Base-by-base conservation (phyloP, 768 basidiomycete genomes). In the Auricularia sp. region DNA sequence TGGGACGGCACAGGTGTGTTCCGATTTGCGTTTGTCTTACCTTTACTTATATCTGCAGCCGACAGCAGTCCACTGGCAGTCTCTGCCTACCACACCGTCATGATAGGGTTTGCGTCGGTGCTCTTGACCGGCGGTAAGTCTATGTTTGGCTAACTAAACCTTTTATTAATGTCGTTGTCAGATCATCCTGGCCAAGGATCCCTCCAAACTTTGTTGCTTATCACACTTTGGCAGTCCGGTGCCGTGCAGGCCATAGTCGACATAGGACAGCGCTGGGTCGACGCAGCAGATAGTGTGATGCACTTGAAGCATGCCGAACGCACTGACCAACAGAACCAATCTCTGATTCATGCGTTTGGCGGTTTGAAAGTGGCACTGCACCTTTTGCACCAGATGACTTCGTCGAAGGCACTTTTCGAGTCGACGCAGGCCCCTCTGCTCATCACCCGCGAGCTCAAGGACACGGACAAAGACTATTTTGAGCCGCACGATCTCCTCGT, bases 401-500 rank as follows among this genome's bases (percentile, higher is more conserved):
- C 89, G 1, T 83, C 91, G 34, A 90, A 90, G 69, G 82, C 90
- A 13, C 78, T 96, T 33, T 82, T 94, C 64, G 94, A 98, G 65
- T 90, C 92, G 6, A 82, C 85, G 2, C 95, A 98, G 75, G 95
- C 93, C 0, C 73, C 81, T 3, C 75, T 90, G 37, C 80, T 89
- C 16, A 76, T 84, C 47, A 87, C 87, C 18, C 84, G 86, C 16
- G 93, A 93, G 75, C 90, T 90, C 73, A 84, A 84, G 71, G 87
- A 90, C 24, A 86, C 84, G 1, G 89, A 94, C 68, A 75, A 80
- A 3, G 87, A 86, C 42, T 91, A 88, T 72, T 95, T 96, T 67
- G 90, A 94, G 69, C 83, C 92, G 0, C 86, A 89, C 71, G 89
- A 91, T 71, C 91, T 97, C 74, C 82, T 98, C 62, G 87, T 98